These are phyloP conservation scores for Pseudevernia furfuracea DNA, from an alignment of 495 filamentous ascomycete genomes.

Conservation along the genomic window DNA sequence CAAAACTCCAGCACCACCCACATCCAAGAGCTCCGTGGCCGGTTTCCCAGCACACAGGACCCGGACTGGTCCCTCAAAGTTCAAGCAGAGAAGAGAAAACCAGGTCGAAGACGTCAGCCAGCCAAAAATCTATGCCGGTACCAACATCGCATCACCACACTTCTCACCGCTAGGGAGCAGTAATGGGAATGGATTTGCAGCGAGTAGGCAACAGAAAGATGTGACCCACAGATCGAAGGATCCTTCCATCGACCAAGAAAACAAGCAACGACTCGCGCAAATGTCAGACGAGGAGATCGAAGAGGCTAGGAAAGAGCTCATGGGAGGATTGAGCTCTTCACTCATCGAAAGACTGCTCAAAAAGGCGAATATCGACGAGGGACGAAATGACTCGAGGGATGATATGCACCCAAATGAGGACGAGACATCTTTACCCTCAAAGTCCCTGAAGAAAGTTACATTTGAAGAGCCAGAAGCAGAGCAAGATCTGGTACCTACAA, in stretches of 20 bases:
- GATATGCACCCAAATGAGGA: slow-evolving; percentile 5
- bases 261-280: slow-evolving; percentile 58
- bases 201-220: slow-evolving; percentile 9
- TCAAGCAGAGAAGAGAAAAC: slow-evolving; percentile 10
- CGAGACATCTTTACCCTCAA: not conserved
- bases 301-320: slow-evolving; percentile 64
- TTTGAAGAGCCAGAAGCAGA: slow-evolving; percentile 5
- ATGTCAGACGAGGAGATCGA: slow-evolving; percentile 83
- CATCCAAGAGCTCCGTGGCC: slow-evolving; percentile 47
- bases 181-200: not conserved
- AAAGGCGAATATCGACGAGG: slow-evolving; percentile 70
- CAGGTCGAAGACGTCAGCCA: not conserved
- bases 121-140: not conserved
- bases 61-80: slow-evolving; percentile 34
- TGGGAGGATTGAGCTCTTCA: slow-evolving; percentile 57
- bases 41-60: slow-evolving; percentile 86
- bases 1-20: slow-evolving; percentile 57
- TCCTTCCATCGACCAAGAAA: slow-evolving; percentile 70
- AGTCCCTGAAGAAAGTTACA: slow-evolving; percentile 21
- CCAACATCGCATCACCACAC: not conserved
- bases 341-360: slow-evolving; percentile 70
- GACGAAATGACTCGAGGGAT: slow-evolving; percentile 28
- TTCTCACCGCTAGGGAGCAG: not conserved
- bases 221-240: slow-evolving; percentile 46
- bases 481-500: slow-evolving; percentile 15